Conservation (phyloP, 2,329 filamentous ascomycete genomes). For the Calonectria hongkongensis region DNA sequence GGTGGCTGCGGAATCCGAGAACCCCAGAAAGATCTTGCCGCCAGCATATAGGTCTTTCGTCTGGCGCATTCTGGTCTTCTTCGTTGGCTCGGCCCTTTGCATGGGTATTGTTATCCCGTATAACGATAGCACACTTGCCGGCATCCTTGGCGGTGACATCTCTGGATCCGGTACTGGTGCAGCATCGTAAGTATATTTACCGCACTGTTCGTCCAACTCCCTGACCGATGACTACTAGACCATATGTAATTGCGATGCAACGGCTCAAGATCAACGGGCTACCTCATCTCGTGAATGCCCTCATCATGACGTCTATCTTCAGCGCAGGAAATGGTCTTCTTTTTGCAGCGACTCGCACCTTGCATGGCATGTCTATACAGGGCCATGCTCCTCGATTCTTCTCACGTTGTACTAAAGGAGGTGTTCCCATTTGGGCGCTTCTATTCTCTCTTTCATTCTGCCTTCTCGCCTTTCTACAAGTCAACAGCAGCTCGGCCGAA, state of each 20-base stretch:
- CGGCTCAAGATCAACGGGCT: conserved; percentile 61
- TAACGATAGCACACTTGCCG: conserved; percentile 26
- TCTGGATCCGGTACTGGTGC: conserved; percentile 34
- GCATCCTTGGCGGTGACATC: conserved; percentile 25
- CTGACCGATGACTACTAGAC: not conserved
- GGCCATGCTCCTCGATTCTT: conserved; percentile 63
- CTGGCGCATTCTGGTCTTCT: conserved; percentile 82
- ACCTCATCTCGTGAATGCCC: conserved; percentile 70
- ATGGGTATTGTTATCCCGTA: conserved; percentile 38
- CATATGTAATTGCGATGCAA: conserved; percentile 38
- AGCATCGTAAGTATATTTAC: conserved; percentile 29
- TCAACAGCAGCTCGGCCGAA: conserved; percentile 38
- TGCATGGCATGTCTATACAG: conserved; percentile 61
- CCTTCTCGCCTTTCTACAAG: conserved; percentile 43
- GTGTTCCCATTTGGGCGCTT: conserved; percentile 34
- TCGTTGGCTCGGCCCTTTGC: conserved; percentile 72
- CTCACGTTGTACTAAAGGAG: conserved; percentile 32
- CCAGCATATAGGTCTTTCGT: conserved; percentile 83
- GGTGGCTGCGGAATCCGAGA: conserved; percentile 35
- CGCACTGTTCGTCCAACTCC: no score
- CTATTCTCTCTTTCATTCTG: conserved; percentile 38
- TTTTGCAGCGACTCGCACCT: conserved; percentile 61
- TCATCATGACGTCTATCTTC: conserved; percentile 66
- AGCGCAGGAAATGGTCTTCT: conserved; percentile 73
- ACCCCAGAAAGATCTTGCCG: conserved; percentile 78